Base-by-base conservation (phyloP, 75 land plant species). In the Isoetes taiwanensis region DNA sequence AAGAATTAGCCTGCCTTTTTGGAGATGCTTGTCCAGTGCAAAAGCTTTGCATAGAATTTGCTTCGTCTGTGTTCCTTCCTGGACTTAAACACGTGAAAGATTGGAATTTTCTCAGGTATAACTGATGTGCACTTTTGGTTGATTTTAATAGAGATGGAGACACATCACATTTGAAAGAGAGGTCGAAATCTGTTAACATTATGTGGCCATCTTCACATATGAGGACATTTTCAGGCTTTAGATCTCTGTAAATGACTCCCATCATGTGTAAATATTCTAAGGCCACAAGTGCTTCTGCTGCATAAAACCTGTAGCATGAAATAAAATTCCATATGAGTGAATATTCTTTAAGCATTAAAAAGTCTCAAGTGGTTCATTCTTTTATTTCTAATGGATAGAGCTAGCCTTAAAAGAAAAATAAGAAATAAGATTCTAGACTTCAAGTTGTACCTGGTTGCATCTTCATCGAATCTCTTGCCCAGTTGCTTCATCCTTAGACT, bases 401-500 rank as follows among this genome's bases (percentile, higher is more conserved):
- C 38, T 9, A 9, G 38, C 11, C 38, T 14, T 9, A 37, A 37
- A 37, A 37, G 38, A 37, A 14, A 14, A 37, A 37, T 9, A 46
- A 16, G 16, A 5, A 8, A 46, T 3, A 46, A n/a, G n/a, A n/a
- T n/a, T n/a, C n/a, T n/a, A n/a, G n/a, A n/a, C n/a, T n/a, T n/a
- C 50, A 46, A 6, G 8, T 54, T 31, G 9, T 59, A 59, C 56
- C 57, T 43, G 56, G 26, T 32, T 11, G 57, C 2, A 0, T 17
- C 57, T 12, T 43, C 61, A 16, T 17, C 20, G 6, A 84, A 53
- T 0, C 81, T 64, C 43, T 69, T 69, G 9, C 78, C 78, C 0
- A 65, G 64, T 58, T 75, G 78, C 27, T 59, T 46, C 34, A 69
- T 72, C 32, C 78, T 26, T 0, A 75, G 68, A 0, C 41, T 70